Evolutionary conservation across 805 yeast genomes (phyloP), one percentile per base, ranked within the genome.

Genomic region (Candida arabinofermentans): DNA sequence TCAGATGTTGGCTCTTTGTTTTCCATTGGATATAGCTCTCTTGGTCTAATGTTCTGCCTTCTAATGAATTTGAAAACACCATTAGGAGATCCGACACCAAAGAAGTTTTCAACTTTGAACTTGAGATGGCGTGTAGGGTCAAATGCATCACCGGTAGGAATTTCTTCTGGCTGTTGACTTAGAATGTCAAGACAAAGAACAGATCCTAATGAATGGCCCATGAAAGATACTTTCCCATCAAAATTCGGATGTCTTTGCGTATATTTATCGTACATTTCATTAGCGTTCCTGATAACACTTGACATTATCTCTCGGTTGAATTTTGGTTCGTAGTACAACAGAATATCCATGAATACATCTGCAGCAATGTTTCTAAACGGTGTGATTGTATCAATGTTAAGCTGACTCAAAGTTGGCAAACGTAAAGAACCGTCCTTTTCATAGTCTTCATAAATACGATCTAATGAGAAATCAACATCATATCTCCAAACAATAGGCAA

Each of bases 401-500:
- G 74, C 44, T 86, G 85, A 1, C 77, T 63, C 29, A 91, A 64
- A 0, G 83, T 70, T 0, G 95, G 93, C 31, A 81, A 59, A 36
- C 74, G 55, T 8, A 61, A 56, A 9, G 64, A 37, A 13, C 81
- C 70, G 51, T 69, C 57, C 24, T 58, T 51, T 26, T 67, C 68
- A 2, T 53, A 49, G 4, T 64, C 64, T 4, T 65, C 64, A 21
- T 66, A 61, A 1, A 66, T 63, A 40, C 68, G 65, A 12, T 70
- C 69, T 5, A 81, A 72, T 18, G 70, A 65, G 57, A 85, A 84
- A 18, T 79, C 81, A 33, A 85, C 74, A 39, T 77, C 78, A 54
- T 87, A 86, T 49, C 99, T 72, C 99, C 99, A 91, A 5, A 91
- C 72, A 8, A 91, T 84, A 0, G 99, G 99, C 13, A 91, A 67